Evolutionary conservation across 441 rosid species (phyloP), one percentile per base, ranked within the genome.

Genomic region (Mallotus repandus): DNA sequence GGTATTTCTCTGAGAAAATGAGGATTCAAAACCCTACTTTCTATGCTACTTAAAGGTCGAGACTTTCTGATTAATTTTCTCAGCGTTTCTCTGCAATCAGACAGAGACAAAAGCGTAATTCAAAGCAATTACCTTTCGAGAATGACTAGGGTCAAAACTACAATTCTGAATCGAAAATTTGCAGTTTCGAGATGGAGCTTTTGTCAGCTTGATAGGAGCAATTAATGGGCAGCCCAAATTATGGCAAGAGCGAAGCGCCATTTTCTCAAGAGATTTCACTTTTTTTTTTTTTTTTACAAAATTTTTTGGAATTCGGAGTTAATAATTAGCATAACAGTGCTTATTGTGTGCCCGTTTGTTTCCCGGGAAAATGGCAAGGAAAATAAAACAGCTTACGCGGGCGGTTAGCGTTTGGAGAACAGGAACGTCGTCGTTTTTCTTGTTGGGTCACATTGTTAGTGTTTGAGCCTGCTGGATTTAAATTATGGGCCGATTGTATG

Each of bases 131-230:
- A 89, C 96, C 97, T 88, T 85, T 29, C 80, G 86, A n/a, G 92
- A 72, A 58, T 86, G 74, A 69, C 25, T 79, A 29, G 82, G 76
- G 57, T 74, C 75, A 15, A 81, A 69, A 35, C 76, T 59, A 75
- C 81, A 81, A 65, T 79, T 83, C 19, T 70, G 83, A 73, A 88
- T 81, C 11, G 90, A 80, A 78, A 86, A 83, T n/a, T 77, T 85
- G 83, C 86, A 82, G 80, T 9, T 87, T 59, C 81, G 80, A 49
- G 75, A 7, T 72, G 80, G 83, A 58, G 66, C 71, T 64, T 45
- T 81, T 35, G 67, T 68, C n/a, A 76, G 66, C 48, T 49, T 82
- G 68, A 63, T 62, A 43, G 92, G 83, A 32, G 71, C 38, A 49
- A 76, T 25, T 25, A 80, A 59, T 6, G 81, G 80, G 35, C 70